A percentile compares a stretch with the other conserved stretches of the same genome.
Evolutionary conservation across 495 filamentous ascomycete species (phyloP).

Genomic region (Articulospora tetracladia): DNA sequence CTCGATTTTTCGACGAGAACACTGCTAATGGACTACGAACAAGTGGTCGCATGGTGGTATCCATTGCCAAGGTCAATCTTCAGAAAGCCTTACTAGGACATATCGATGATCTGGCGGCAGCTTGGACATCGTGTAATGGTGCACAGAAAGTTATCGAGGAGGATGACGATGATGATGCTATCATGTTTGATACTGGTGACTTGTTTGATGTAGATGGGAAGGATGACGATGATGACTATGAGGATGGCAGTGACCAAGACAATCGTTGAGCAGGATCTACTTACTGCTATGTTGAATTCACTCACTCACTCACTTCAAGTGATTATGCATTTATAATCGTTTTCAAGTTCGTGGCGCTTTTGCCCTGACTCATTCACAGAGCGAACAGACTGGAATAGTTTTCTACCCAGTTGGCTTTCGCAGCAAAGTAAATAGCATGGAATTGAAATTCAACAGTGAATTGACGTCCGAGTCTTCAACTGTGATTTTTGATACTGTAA

Average conservation of each 20-base stretch:
- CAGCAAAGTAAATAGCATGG: too few relatives aligned
- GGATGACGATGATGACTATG: conserved; percentile 4
- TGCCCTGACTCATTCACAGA: too few relatives aligned
- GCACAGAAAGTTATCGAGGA: neutral
- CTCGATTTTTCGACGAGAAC: conserved; percentile 9
- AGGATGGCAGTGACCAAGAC: neutral
- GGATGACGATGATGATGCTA: neutral
- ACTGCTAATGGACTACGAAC: neutral
- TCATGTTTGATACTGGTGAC: neutral
- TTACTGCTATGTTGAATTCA: too few relatives aligned
- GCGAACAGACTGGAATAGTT: too few relatives aligned
- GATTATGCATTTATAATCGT: too few relatives aligned
- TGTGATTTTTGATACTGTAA: too few relatives aligned
- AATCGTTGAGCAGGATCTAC: neutral
- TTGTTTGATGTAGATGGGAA: neutral
- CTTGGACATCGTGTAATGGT: neutral
- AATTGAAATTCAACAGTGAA: too few relatives aligned
- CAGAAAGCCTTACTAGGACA: neutral
- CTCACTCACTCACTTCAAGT: too few relatives aligned
- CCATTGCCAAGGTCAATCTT: neutral
- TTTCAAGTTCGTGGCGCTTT: too few relatives aligned
- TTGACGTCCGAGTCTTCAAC: too few relatives aligned
- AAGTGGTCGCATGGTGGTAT: neutral
- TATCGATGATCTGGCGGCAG: neutral
- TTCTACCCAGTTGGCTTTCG: too few relatives aligned